Evolutionary conservation across 2,329 filamentous ascomycete genomes (phyloP), one percentile per base, ranked within the genome.

Genomic region (Trichoderma sp.): DNA sequence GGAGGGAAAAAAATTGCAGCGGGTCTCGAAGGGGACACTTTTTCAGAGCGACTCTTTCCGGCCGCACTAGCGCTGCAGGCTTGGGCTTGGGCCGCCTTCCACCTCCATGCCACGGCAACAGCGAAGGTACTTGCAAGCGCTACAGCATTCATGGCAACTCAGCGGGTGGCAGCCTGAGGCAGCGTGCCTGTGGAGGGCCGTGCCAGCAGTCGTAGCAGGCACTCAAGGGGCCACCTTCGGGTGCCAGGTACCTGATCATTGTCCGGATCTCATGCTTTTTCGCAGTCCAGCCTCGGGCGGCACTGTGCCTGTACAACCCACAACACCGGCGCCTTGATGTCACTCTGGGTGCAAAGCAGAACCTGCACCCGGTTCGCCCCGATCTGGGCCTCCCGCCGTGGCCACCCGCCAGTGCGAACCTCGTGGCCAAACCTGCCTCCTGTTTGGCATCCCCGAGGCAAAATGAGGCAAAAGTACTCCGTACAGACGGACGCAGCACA

Each of bases 1-100:
- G 70, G 69, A 74, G 75, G 74, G 76, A 77, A 80, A 82, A 84
- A 83, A 82, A 83, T 82, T 79, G 75, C 78, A 75, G 78, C 80
- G 78, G 80, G 79, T 77, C 74, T 69, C 70, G 70, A 76, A 73
- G 70, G 76, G 76, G 76, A 77, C 77, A 78, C 77, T 76, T 82
- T 82, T 82, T 82, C 73, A 63, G 64, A 66, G 64, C 64, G 64
- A 66, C 51, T 66, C 64, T 66, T 66, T 77, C 82, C 81, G 82
- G 74, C 71, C 69, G 66, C 71, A 69, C 75, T 74, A 73, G 72
- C 64, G 68, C 67, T 67, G 70, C 65, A 64, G 61, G 47, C 65
- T 52, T 68, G 43, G 64, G 64, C 44, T 39, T 39, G 34, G 52
- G 39, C 34, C 51, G 61, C 43, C 51, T 64, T 61, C 34, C 34